Conservation (phyloP, 805 yeast genomes). For the Kazachstania africana region DNA sequence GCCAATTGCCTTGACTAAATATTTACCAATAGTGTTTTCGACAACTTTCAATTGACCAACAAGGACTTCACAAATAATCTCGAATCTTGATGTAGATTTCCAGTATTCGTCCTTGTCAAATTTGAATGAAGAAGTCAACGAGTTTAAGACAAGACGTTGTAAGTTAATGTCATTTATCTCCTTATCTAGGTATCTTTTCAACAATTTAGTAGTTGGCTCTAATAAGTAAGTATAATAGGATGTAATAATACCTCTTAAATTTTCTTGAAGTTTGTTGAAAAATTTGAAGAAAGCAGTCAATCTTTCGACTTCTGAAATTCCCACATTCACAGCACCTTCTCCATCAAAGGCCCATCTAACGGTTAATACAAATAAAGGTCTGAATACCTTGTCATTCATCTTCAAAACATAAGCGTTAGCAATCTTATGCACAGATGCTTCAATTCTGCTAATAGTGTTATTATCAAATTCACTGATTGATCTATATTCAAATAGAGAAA, state of each 20-base stretch:
- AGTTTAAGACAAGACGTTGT: constrained; percentile 61
- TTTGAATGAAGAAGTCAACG: constrained; percentile 71
- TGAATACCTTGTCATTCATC: constrained; percentile 83
- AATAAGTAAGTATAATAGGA: constrained; percentile 76
- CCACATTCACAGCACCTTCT: constrained; percentile 44
- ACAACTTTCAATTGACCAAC: constrained; percentile 54
- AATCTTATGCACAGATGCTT: constrained; percentile 59
- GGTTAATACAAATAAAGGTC: constrained; percentile 79
- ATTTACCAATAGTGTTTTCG: constrained; percentile 67
- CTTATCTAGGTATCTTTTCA: constrained; percentile 37
- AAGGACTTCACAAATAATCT: constrained; percentile 49
- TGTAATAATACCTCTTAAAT: constrained; percentile 77
- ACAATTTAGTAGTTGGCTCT: constrained; percentile 52
- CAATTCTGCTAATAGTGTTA: constrained; percentile 72
- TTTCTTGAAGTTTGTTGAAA: constrained; percentile 74
- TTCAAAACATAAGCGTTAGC: constrained; percentile 75
- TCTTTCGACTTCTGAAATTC: constrained; percentile 43
- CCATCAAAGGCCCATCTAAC: constrained; percentile 90
- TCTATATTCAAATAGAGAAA: constrained; percentile 62
- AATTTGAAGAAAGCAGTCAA: constrained; percentile 71
- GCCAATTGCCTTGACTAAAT: constrained; percentile 68
- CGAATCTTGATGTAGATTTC: constrained; percentile 81
- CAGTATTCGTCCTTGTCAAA: constrained; percentile 92
- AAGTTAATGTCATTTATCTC: constrained; percentile 39
- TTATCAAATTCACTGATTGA: constrained; percentile 45